Percentiles rank a stretch among this genome's conserved stretches.
phyloP scores from a whole-genome alignment of 257 asterid species.

The Rhazya stricta region DNA sequence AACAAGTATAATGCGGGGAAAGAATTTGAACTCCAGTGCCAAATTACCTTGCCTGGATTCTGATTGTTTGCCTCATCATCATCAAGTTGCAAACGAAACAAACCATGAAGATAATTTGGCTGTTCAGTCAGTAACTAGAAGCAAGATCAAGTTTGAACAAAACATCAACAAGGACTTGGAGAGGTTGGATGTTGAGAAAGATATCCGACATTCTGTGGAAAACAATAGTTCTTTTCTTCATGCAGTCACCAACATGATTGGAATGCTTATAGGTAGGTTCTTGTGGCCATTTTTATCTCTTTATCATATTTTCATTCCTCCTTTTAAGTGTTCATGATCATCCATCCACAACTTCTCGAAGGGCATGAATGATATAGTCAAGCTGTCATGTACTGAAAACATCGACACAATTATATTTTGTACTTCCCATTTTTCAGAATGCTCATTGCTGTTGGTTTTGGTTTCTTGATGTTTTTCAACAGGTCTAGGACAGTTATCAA shows the following conservation, averaged over 20 bases:
- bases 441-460: not conserved
- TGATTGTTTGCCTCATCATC: constrained; percentile 23
- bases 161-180: constrained; percentile 33
- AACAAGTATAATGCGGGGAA: constrained; percentile 25
- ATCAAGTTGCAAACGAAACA: constrained; percentile 18
- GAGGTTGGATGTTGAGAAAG: constrained; percentile 27
- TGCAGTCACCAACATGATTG: constrained; percentile 68
- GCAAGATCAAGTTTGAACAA: constrained; percentile 6
- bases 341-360: no score
- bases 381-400: no score
- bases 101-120: constrained; percentile 4
- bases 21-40: constrained; percentile 20
- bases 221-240: constrained; percentile 47
- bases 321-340: no score
- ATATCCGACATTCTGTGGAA: constrained; percentile 8
- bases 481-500: constrained; percentile 78
- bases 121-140: constrained; percentile 2
- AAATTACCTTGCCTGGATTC: constrained; percentile 19
- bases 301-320: no score
- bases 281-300: not conserved
- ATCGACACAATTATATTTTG: no score
- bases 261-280: constrained; percentile 63
- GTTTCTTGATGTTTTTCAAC: constrained; percentile 13
- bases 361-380: no score
- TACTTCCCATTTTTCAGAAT: not conserved